These are phyloP conservation scores for Fistulifera pelliculosa DNA, from an alignment of 108 stramenopile species.

Conservation along the genomic window DNA sequence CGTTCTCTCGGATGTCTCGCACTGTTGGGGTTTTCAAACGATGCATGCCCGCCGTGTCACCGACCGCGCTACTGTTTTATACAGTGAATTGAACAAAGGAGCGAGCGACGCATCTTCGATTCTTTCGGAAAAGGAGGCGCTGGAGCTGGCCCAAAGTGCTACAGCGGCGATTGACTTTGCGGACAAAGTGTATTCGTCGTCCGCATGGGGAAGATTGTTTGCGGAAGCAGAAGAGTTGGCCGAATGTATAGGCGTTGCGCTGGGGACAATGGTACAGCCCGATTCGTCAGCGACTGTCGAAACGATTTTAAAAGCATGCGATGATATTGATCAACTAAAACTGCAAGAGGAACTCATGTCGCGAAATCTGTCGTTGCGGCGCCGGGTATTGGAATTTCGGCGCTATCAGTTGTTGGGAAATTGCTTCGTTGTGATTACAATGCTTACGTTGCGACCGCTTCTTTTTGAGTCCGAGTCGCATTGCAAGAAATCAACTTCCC, in stretches of 20 bases:
- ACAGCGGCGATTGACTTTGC: too few relatives aligned
- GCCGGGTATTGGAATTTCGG: constrained; percentile 40
- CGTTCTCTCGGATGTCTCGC: too few relatives aligned
- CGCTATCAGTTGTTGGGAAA: constrained; percentile 55
- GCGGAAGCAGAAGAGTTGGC: constrained; percentile 27
- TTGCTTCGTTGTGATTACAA: constrained; percentile 52
- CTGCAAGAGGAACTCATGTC: constrained; percentile 2
- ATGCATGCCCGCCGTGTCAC: too few relatives aligned
- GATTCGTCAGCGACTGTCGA: constrained; percentile 21
- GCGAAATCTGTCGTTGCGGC: constrained; percentile 22
- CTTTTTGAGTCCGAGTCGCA: constrained; percentile 68
- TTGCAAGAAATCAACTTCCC: constrained; percentile 46
- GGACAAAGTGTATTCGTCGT: too few relatives aligned
- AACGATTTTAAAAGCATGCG: constrained; percentile 57
- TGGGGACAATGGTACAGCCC: constrained; percentile 11
- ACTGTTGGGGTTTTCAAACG: too few relatives aligned
- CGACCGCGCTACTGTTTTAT: too few relatives aligned
- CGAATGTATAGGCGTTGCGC: constrained; percentile 14
- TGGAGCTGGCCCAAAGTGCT: too few relatives aligned
- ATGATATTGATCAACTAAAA: constrained; percentile 39
- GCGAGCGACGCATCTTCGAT: too few relatives aligned
- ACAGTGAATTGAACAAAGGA: too few relatives aligned
- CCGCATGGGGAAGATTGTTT: too few relatives aligned
- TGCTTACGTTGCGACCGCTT: constrained; percentile 64
- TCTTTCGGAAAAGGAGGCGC: too few relatives aligned